Base-by-base conservation (phyloP, 176 grass and related monocot genomes). In the Carex scoparia region DNA sequence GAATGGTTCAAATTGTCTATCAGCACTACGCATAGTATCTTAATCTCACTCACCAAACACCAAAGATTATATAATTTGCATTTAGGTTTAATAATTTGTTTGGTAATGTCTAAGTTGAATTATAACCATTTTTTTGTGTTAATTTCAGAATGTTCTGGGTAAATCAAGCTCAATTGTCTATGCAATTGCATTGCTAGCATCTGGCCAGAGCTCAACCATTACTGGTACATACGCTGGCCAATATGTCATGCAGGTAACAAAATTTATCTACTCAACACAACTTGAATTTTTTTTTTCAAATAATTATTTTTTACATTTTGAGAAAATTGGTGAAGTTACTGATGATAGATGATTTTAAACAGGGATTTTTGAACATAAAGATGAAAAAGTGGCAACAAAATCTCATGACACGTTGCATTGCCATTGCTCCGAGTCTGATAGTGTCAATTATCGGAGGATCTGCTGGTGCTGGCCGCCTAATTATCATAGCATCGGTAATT, bases 281-380 rank as follows among this genome's bases (percentile, higher is more conserved):
- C 6, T 64, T 40, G 6, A 44, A 62, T 19, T 2, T 40, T n/a
- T 75, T 30, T 46, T 46, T 62, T 42, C n/a, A 83, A 67, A 19
- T 14, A 16, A 83, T n/a, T 61, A 81, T 14, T 16, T 38, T 38
- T 23, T 67, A 66, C 2, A 1, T 83, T 16, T 16, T 77, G 11
- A 77, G 10, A 5, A 32, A 77, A 16, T n/a, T 42, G 27, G 15
- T 84, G 10, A 11, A 65, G 1, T 69, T 54, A 1, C 31, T 63
- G 12, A 40, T 38, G 35, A 37, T 30, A 49, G 31, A 81, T 83
- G 42, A 82, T 73, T 75, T 38, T 65, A 60, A 81, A 81, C 78
- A 98, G 93, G 96, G 96, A 1, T 98, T 98, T 86, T 54, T 98
- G 85, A 89, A 98, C 84, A 92, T 98, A 79, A 98, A 85, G 88